Evolutionary conservation across 1,284 basidiomycete genomes (phyloP), one percentile per base, ranked within the genome.

Genomic region (Phellopilus nigrolimitatus): DNA sequence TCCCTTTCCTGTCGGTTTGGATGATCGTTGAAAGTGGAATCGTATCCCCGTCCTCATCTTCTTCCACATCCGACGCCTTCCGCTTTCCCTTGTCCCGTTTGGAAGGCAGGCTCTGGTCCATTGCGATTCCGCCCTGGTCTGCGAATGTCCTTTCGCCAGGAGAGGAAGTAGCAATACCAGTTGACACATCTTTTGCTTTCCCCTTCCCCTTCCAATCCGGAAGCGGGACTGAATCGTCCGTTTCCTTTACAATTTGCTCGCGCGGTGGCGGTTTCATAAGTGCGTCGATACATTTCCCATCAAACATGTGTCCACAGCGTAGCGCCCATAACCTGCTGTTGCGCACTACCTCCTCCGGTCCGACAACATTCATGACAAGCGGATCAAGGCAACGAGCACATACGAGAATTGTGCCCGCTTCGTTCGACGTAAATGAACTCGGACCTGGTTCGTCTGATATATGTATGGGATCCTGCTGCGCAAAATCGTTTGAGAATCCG

Each of bases 221-320:
- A n/a, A 22, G 10, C 13, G 47, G 15, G 15, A 47, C 17, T 19
- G 48, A 33, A 4, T n/a, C 6, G 30, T 24, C 28, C 36, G 15
- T 31, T 21, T 8, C 25, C 37, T 55, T 56, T 52, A 52, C 28
- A 49, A 52, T 28, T 34, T 31, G n/a, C 31, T 21, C 15, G 40
- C 27, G 17, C 13, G 51, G 49, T 3, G 51, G 40, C 1, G 84
- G 83, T 21, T 68, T 65, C 60, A 78, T 79, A 39, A 88, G 55
- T 56, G 72, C 68, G 51, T 74, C 73, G 3, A 84, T 65, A 57
- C 86, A 89, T 61, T 82, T 84, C 39, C 84, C 87, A 58, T 89
- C 87, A 2, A 89, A 71, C 59, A 89, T 66, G 60, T 89, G 86
- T 0, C 86, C 86, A 52, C 86, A 89, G 33, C 83, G 71, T 49